phyloP scores from a whole-genome alignment of 192 early-diverging fungal species.

The Paraglomus brasilianum region DNA sequence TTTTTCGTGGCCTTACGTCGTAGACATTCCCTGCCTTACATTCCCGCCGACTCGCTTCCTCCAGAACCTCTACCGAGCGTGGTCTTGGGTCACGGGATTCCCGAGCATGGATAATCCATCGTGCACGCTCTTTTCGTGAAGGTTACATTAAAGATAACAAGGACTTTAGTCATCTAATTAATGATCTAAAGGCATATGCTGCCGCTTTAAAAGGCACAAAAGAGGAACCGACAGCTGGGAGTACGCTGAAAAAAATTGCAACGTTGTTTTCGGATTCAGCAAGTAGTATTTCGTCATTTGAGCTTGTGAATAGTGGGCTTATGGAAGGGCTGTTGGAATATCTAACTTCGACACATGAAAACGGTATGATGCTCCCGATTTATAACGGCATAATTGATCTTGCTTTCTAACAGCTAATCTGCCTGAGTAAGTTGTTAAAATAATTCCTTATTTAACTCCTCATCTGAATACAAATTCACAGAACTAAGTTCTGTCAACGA shows the following conservation, averaged over 20 bases:
- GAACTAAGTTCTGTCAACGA: constrained; percentile 14
- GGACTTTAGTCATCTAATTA: no score
- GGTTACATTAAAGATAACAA: constrained; percentile 7
- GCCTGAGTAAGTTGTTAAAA: neutral
- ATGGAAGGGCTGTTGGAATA: constrained; percentile 58
- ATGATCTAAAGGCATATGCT: constrained; percentile 1
- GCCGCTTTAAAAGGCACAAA: neutral
- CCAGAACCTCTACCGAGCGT: constrained; percentile 33
- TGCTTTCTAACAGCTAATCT: neutral
- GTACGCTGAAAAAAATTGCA: constrained; percentile 33
- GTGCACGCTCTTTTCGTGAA: constrained; percentile 29
- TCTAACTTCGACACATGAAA: constrained; percentile 32
- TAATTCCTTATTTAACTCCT: neutral
- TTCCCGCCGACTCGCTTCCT: neutral
- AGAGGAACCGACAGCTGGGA: constrained; percentile 14
- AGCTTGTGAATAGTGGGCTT: constrained; percentile 75
- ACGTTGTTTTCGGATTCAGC: constrained; percentile 30
- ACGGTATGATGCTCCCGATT: no score
- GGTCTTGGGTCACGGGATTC: constrained; percentile 44
- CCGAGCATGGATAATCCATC: constrained; percentile 43
- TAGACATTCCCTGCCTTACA: constrained; percentile 13
- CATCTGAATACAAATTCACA: neutral
- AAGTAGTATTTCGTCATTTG: constrained; percentile 71
- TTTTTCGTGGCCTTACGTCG: constrained; percentile 12
- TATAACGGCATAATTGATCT: no score